Evolutionary conservation across 129 eudicot species (phyloP).

Genomic region (Dittrichia graveolens): DNA sequence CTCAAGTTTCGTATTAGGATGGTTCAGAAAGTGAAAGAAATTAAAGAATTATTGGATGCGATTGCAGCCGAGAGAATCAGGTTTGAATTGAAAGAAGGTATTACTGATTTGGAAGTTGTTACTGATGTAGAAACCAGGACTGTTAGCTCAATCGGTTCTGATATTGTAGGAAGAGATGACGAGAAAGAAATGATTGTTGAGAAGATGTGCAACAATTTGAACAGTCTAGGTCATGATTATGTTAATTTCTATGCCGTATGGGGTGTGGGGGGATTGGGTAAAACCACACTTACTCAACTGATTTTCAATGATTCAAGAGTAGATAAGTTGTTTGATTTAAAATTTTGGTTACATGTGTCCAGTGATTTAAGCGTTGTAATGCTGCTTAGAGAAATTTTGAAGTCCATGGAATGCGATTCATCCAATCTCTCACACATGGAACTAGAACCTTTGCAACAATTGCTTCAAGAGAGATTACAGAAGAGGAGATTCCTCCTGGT

Average conservation of each 20-base stretch:
- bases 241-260: constrained; percentile 20
- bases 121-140: constrained; percentile 4
- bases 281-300: constrained; percentile 28
- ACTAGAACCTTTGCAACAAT: constrained; percentile 2
- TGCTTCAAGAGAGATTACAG: constrained; percentile 21
- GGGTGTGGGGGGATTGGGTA: constrained; percentile 40
- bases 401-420: constrained; percentile 28
- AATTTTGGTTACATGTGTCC: constrained; percentile 28
- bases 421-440: not conserved
- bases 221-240: constrained; percentile 16
- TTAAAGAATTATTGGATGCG: constrained; percentile 27
- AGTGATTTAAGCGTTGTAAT: constrained; percentile 4
- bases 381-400: constrained; percentile 26
- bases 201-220: constrained; percentile 14
- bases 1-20: constrained; percentile 36
- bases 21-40: constrained; percentile 37
- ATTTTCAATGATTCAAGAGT: constrained; percentile 33
- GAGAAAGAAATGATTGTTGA: constrained; percentile 29
- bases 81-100: constrained; percentile 31
- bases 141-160: constrained; percentile 12
- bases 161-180: constrained; percentile 31
- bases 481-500: constrained; percentile 28
- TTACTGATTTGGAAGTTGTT: constrained; percentile 5
- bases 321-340: constrained; percentile 32
- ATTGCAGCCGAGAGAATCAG: constrained; percentile 29